phyloP scores from a whole-genome alignment of 139 green algal species.

The Picocystis salinarum region DNA sequence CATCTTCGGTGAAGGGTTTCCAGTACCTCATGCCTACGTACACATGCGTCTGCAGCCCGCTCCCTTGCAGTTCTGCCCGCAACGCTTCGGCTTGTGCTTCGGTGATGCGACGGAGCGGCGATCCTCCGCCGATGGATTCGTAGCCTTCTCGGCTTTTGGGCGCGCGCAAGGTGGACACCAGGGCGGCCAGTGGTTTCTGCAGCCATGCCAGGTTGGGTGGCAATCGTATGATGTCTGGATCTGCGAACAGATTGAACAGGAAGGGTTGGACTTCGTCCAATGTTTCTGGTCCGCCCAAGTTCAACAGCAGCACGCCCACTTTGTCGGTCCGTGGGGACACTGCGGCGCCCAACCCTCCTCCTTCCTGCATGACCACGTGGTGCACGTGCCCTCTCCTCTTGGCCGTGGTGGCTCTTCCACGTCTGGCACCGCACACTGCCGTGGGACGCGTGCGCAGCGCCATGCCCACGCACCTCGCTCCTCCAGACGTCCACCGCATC shows the following conservation, averaged over 20 bases:
- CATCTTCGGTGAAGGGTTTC: constrained; percentile 95
- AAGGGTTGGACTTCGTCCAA: constrained; percentile 95
- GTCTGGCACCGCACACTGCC: too few relatives aligned
- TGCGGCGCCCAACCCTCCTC: too few relatives aligned
- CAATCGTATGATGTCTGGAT: constrained; percentile 27
- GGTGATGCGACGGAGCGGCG: constrained; percentile 80
- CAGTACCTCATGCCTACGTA: constrained; percentile 99
- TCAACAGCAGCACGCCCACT: constrained; percentile 90
- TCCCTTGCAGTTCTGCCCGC: constrained; percentile 17
- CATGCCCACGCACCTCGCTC: too few relatives aligned
- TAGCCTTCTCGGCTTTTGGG: constrained; percentile 73
- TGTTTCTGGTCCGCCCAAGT: constrained; percentile 87
- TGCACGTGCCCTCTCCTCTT: too few relatives aligned
- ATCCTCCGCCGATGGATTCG: constrained; percentile 82
- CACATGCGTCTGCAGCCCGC: constrained; percentile 25
- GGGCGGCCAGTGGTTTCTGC: constrained; percentile 55
- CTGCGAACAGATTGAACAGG: constrained; percentile 96
- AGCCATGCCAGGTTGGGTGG: constrained; percentile 34
- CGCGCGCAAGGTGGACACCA: constrained; percentile 65
- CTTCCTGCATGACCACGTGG: too few relatives aligned
- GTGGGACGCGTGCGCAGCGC: too few relatives aligned
- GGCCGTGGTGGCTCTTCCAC: too few relatives aligned
- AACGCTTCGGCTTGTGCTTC: constrained; percentile 76
- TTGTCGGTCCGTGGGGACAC: too few relatives aligned
- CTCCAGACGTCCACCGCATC: too few relatives aligned